Evolutionary conservation across 129 eudicot species (phyloP).

Genomic region (Artemisia annua): DNA sequence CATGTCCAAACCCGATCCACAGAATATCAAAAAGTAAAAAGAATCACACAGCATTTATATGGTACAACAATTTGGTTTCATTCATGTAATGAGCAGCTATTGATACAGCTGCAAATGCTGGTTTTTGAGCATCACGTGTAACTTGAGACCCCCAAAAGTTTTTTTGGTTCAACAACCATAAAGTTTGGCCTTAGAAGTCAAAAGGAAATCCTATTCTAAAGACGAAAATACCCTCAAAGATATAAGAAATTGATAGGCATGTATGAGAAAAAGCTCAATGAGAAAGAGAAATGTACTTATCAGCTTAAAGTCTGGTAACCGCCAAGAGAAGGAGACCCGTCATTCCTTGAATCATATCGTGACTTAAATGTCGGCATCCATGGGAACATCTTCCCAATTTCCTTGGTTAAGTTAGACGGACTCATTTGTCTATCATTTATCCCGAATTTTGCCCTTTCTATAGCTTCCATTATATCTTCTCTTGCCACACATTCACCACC

Average conservation of each 20-base stretch:
- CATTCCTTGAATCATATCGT: slow-evolving; percentile 41
- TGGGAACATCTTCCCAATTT: slow-evolving; percentile 84
- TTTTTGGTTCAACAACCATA: slow-evolving; percentile 9
- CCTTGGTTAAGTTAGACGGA: slow-evolving; percentile 55
- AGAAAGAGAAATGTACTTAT: neutral
- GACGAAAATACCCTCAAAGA: slow-evolving; percentile 3
- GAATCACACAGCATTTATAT: too few species aligned
- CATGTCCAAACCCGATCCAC: too few species aligned
- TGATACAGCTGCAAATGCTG: neutral
- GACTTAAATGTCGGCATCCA: slow-evolving; percentile 86
- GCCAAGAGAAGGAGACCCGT: slow-evolving; percentile 19
- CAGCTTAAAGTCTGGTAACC: slow-evolving; percentile 18
- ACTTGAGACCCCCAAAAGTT: slow-evolving; percentile 8
- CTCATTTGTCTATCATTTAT: slow-evolving; percentile 66
- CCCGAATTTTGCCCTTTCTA: slow-evolving; percentile 97
- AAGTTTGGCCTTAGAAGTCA: neutral
- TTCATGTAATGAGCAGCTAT: neutral
- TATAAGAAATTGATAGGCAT: too few species aligned
- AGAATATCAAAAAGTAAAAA: too few species aligned
- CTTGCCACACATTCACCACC: slow-evolving; percentile 88
- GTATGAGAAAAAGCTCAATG: neutral
- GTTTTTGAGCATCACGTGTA: slow-evolving; percentile 8
- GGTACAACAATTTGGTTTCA: neutral
- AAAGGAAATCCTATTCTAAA: neutral
- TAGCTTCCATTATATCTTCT: slow-evolving; percentile 98